Evolutionary conservation across 768 basidiomycete species (phyloP), one percentile per base, ranked within the genome.

Genomic region (Clavaria fumosa): DNA sequence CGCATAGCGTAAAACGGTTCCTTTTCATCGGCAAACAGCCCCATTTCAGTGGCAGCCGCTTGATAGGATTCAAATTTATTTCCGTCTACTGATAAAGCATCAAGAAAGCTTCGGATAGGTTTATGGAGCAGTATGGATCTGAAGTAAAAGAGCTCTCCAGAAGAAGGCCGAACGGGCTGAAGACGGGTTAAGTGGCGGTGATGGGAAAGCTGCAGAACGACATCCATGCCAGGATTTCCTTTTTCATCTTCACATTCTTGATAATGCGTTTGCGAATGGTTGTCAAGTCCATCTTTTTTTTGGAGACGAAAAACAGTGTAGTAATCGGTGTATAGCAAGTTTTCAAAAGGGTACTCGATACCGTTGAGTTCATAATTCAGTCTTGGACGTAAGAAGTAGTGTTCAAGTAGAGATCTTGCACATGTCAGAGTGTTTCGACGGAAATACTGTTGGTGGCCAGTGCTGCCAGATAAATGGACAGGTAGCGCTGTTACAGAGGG

Each of bases 391-490:
- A 20, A 22, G 34, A 35, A 35, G 20, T 35, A 35, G 5, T 14
- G 34, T 17, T 20, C 23, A 22, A 35, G 34, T 5, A 35, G 19
- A 5, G 34, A 35, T 18, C 18, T 20, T 5, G 7, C 10, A 20
- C 5, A 11, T 5, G 7, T 7, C 5, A 7, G 7, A 14, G 7
- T 21, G 6, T 6, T 14, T 14, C 14, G 14, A 14, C 7, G 14
- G n/a, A n/a, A n/a, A n/a, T n/a, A n/a, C 26, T 28, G 26, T 28
- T 28, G 26, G 26, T 14, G 26, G 14, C 26, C 26, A 28, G 9
- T 14, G n/a, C n/a, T 10, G 5, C 15, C 34, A 18, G 7, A 14
- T 18, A 43, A 26, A 36, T 43, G 43, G 18, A 43, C 21, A n/a
- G 33, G n/a, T 6, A 43, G 23, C 4, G n/a, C 3, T 1, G 9